Evolutionary conservation across 2,329 filamentous ascomycete species (phyloP).

Genomic region (Dactylellina drechsleri): DNA sequence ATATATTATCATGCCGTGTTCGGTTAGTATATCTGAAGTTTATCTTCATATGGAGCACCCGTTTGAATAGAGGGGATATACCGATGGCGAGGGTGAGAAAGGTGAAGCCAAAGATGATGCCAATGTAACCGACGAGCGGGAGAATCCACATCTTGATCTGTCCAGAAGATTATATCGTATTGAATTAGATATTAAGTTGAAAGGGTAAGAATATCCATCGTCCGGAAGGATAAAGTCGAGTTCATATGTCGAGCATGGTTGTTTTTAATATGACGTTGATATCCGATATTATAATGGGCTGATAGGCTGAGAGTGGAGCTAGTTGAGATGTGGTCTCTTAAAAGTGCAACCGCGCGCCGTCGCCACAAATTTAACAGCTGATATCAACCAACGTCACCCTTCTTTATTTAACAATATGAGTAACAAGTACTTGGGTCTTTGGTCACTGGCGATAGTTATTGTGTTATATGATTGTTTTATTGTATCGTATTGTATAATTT

Average conservation of each 20-base stretch:
- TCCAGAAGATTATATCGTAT: constrained; percentile 1
- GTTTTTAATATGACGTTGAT: too few relatives aligned
- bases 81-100: constrained; percentile 95
- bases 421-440: neutral
- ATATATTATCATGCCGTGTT: neutral
- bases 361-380: too few relatives aligned
- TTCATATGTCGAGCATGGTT: too few relatives aligned
- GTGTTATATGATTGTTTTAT: neutral
- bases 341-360: too few relatives aligned
- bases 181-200: too few relatives aligned
- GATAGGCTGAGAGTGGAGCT: too few relatives aligned
- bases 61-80: constrained; percentile 60
- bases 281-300: too few relatives aligned
- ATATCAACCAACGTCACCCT: too few relatives aligned
- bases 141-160: constrained; percentile 83
- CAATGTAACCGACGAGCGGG: constrained; percentile 87
- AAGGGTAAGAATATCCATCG: constrained; percentile 4
- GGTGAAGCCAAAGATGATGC: constrained; percentile 85
- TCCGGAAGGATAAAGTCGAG: neutral
- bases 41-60: too few relatives aligned
- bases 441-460: neutral
- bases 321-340: constrained; percentile 37
- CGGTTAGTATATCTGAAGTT: too few relatives aligned
- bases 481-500: neutral
- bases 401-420: too few relatives aligned